These are phyloP conservation scores for Paramarasmius palmivorus DNA, from an alignment of 1,284 basidiomycete species.

Conservation along the genomic window DNA sequence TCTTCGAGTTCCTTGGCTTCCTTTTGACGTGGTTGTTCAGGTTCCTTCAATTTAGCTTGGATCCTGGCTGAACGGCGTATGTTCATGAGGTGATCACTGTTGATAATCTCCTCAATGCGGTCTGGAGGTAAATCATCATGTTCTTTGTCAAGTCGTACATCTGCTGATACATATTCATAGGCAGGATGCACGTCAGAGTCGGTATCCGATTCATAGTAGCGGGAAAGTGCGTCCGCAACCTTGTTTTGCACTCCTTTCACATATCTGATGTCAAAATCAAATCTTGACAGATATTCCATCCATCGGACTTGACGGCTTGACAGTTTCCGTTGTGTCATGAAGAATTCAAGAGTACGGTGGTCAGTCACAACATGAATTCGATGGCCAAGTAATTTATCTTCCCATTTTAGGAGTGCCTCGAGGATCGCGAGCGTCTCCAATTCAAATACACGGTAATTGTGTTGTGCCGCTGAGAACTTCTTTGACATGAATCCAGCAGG, in stretches of 20 bases:
- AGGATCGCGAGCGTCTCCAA: slow-evolving; percentile 37
- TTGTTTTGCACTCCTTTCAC: slow-evolving; percentile 31
- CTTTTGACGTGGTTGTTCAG: not conserved
- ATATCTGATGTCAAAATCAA: slow-evolving; percentile 32
- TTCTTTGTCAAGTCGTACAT: slow-evolving; percentile 26
- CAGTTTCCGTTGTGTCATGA: slow-evolving; percentile 23
- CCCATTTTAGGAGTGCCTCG: slow-evolving; percentile 35
- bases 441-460: slow-evolving; percentile 36
- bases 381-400: slow-evolving; percentile 33
- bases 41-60: slow-evolving; percentile 1
- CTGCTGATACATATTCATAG: slow-evolving; percentile 28
- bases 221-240: slow-evolving; percentile 32
- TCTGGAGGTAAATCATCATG: slow-evolving; percentile 24
- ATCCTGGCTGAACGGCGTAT: not conserved
- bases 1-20: slow-evolving; percentile 4
- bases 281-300: slow-evolving; percentile 33
- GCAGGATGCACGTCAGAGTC: slow-evolving; percentile 14
- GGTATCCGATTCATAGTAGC: slow-evolving; percentile 31
- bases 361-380: slow-evolving; percentile 35
- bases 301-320: slow-evolving; percentile 27
- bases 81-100: slow-evolving; percentile 4
- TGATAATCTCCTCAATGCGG: slow-evolving; percentile 6
- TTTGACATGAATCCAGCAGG: slow-evolving; percentile 40
- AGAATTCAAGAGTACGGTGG: slow-evolving; percentile 36
- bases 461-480: slow-evolving; percentile 39